phyloP scores from a whole-genome alignment of 2,329 filamentous ascomycete species.

The Macrophomina tecta region DNA sequence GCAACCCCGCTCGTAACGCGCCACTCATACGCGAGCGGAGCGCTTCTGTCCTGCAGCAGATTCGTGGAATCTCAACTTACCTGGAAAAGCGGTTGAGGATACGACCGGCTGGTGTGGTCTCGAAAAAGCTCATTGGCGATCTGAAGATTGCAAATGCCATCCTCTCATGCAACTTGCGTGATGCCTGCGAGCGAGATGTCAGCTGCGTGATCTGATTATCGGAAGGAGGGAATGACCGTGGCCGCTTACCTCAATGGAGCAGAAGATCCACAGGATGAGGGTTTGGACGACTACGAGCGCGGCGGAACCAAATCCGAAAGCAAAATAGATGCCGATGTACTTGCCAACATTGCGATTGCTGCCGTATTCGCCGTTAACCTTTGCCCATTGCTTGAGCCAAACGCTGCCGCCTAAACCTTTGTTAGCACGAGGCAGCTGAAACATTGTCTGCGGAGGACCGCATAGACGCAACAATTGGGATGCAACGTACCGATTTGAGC shows the following conservation, averaged over 20 bases:
- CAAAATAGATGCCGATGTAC: conserved; percentile 95
- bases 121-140: conserved; percentile 98
- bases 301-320: conserved; percentile 86
- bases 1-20: conserved; percentile 20
- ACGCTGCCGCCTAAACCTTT: conserved; percentile 70
- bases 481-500: conserved; percentile 72
- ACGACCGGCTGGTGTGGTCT: conserved; percentile 93
- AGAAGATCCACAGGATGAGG: conserved; percentile 97
- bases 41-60: conserved; percentile 20
- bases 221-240: not conserved
- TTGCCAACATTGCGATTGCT: conserved; percentile 80
- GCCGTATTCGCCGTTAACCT: conserved; percentile 72
- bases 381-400: conserved; percentile 94
- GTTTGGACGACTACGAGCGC: conserved; percentile 88
- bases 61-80: conserved; percentile 53
- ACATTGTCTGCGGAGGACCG: not conserved
- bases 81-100: conserved; percentile 97
- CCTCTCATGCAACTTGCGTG: conserved; percentile 91
- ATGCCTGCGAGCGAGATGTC: conserved; percentile 65
- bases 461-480: conserved; percentile 19
- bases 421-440: conserved; percentile 15
- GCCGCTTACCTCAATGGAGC: conserved; percentile 86
- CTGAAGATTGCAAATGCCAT: conserved; percentile 98
- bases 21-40: conserved; percentile 16
- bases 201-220: conserved; percentile 13